These are phyloP conservation scores for Quercus lobata DNA, from an alignment of 331 rosid genomes.

Conservation along the genomic window DNA sequence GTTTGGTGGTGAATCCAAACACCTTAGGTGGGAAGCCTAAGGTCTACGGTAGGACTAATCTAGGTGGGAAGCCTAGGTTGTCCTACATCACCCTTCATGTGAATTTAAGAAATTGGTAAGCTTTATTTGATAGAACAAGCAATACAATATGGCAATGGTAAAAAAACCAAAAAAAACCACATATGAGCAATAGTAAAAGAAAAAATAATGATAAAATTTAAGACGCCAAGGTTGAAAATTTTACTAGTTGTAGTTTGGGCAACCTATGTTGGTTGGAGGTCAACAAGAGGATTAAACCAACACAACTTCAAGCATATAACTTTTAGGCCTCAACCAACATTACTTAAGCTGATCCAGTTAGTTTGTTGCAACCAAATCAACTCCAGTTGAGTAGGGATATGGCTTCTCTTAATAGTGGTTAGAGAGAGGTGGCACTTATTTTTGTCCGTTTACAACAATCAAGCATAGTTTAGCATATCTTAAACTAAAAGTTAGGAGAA, in stretches of 20 bases:
- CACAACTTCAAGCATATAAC: neutral
- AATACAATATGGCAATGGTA: neutral
- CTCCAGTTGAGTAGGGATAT: neutral
- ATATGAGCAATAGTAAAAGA: neutral
- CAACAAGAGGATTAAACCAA: no score
- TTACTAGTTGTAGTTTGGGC: no score
- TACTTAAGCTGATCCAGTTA: neutral
- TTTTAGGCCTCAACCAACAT: neutral
- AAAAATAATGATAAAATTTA: neutral
- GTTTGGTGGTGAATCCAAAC: no score
- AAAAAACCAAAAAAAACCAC: neutral
- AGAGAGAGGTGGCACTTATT: neutral
- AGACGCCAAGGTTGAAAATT: neutral
- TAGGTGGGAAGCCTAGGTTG: no score
- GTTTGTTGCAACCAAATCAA: neutral
- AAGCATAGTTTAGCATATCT: neutral
- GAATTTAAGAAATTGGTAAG: neutral
- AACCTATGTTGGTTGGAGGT: no score
- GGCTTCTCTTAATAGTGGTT: neutral
- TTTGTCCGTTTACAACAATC: neutral
- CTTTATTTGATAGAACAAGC: neutral
- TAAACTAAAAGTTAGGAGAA: neutral
- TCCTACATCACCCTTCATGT: slow-evolving; percentile 40
- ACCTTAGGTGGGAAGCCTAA: no score
- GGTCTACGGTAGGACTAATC: no score